Conservation (phyloP, 1,284 basidiomycete species). For the Filobasidium uniguttulatum region DNA sequence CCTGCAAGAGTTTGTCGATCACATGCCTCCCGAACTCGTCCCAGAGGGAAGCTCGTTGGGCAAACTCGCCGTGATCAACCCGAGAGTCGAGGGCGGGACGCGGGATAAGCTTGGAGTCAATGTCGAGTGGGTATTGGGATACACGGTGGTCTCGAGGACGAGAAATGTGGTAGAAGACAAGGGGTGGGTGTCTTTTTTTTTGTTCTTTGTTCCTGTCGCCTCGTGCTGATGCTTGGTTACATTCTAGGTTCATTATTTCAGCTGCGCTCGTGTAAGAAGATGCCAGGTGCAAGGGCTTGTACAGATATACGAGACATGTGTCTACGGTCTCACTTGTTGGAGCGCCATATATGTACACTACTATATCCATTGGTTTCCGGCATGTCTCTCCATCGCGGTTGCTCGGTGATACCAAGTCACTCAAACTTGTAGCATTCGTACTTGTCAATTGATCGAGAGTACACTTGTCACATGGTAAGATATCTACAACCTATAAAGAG, state of each 20-base stretch:
- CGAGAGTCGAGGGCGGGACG: conserved; percentile 18
- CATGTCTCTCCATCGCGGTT: too few species aligned
- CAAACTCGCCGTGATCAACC: conserved; percentile 18
- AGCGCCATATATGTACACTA: too few species aligned
- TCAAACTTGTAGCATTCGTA: too few species aligned
- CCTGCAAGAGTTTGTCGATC: conserved; percentile 27
- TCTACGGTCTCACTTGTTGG: too few species aligned
- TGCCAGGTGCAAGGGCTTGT: too few species aligned
- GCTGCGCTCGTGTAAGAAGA: conserved; percentile 18
- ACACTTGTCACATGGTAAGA: too few species aligned
- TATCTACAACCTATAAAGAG: too few species aligned
- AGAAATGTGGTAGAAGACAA: conserved; percentile 35
- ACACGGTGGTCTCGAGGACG: conserved; percentile 30
- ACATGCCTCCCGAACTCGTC: conserved; percentile 12
- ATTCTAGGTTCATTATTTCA: conserved; percentile 22
- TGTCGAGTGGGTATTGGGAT: conserved; percentile 33
- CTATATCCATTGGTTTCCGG: too few species aligned
- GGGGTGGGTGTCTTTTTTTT: conserved; percentile 20
- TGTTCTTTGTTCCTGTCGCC: not conserved
- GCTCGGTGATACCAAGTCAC: too few species aligned
- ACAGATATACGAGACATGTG: too few species aligned
- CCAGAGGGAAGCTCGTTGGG: conserved; percentile 12
- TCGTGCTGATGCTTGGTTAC: not conserved
- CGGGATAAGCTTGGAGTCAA: conserved; percentile 17
- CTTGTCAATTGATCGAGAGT: too few species aligned